Percentiles rank a stretch among this genome's conserved stretches.
Evolutionary conservation across 306 rosid species (phyloP).

Genomic region (Pterocarpus macrocarpus): DNA sequence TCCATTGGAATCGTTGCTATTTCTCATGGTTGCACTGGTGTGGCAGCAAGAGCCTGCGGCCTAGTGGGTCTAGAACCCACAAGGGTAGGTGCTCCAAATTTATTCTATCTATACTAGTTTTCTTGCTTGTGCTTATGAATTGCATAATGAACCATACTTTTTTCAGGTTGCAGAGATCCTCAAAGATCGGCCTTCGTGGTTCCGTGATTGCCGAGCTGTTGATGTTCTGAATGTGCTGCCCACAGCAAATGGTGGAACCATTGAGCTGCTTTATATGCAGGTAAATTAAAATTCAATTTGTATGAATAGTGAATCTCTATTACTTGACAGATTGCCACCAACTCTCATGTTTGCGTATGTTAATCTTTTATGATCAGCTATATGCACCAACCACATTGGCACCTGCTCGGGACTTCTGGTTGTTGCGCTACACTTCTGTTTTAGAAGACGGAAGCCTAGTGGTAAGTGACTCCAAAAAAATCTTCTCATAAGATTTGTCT

Average conservation of each 20-base stretch:
- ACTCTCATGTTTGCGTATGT: background rate
- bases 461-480: constrained; percentile 56
- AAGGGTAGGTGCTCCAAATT: constrained; percentile 70
- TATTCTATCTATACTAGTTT: background rate
- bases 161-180: constrained; percentile 97
- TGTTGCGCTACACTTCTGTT: constrained; percentile 95
- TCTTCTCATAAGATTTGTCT: constrained; percentile 24
- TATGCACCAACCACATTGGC: constrained; percentile 95
- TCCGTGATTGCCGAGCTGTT: constrained; percentile 98
- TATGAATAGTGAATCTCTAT: background rate
- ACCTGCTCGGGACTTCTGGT: constrained; percentile 97
- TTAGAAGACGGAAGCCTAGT: constrained; percentile 97
- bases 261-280: constrained; percentile 99
- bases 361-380: constrained; percentile 60
- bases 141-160: constrained; percentile 36
- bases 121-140: constrained; percentile 31
- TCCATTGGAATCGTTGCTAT: constrained; percentile 99
- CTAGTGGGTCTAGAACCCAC: constrained; percentile 99
- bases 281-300: constrained; percentile 42
- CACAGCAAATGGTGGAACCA: constrained; percentile 97
- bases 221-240: constrained; percentile 95
- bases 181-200: constrained; percentile 96
- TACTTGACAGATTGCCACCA: background rate
- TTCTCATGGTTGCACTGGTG: constrained; percentile 99
- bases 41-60: constrained; percentile 99